Evolutionary conservation across 257 asterid genomes (phyloP).

Genomic region (Solanum ossicruentum): DNA sequence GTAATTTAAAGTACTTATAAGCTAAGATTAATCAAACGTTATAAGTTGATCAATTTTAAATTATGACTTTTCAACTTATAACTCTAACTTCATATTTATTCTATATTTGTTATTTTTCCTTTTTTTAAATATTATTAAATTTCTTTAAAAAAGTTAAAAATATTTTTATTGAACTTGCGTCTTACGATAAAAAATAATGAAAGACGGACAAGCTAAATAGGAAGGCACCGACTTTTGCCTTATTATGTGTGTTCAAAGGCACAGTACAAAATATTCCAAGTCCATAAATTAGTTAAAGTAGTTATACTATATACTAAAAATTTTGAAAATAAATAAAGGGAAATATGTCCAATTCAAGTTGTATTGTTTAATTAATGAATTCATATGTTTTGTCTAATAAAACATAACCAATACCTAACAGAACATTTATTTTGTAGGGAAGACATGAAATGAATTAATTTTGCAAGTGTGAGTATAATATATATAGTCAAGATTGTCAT

Average conservation of each 20-base stretch:
- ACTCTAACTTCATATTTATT: not conserved
- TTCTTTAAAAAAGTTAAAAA: not conserved
- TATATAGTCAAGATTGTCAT: not conserved
- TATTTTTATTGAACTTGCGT: too few species aligned
- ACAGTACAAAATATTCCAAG: not conserved
- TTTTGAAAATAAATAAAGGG: not conserved
- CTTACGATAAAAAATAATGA: too few species aligned
- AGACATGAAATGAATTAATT: not conserved
- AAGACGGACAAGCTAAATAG: not conserved
- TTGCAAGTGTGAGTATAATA: not conserved
- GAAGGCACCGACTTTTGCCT: not conserved
- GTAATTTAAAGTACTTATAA: too few species aligned
- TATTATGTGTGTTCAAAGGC: not conserved
- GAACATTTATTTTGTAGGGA: not conserved
- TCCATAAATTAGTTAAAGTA: not conserved
- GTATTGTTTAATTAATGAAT: not conserved
- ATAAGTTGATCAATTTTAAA: too few species aligned
- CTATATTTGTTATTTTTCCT: not conserved
- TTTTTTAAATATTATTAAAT: not conserved
- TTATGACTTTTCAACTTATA: too few species aligned
- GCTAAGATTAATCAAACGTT: too few species aligned
- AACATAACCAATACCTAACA: not conserved
- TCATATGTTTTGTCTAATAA: not conserved
- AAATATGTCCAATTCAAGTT: not conserved
- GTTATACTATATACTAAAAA: not conserved